phyloP scores from a whole-genome alignment of 768 basidiomycete genomes.

The Hortiboletus flavorubellus region DNA sequence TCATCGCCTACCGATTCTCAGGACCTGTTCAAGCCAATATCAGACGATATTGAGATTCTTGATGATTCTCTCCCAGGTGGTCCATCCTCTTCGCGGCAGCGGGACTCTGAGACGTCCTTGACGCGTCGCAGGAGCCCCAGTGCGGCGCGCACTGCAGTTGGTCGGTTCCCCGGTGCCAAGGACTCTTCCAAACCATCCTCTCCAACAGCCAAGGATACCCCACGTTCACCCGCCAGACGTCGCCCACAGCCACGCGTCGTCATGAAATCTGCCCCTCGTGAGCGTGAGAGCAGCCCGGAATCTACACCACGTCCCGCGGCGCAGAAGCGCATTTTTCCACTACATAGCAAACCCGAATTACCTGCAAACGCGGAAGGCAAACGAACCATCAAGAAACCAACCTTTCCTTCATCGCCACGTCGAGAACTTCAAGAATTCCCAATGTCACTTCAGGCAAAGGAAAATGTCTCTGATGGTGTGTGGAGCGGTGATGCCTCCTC shows the following conservation, averaged over 20 bases:
- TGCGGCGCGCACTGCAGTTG: not conserved
- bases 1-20: constrained; percentile 25
- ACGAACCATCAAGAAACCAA: constrained; percentile 9
- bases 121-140: constrained; percentile 5
- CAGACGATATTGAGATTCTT: constrained; percentile 13
- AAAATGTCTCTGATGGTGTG: constrained; percentile 16
- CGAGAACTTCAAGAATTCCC: constrained; percentile 25
- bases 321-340: not conserved
- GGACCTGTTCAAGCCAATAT: constrained; percentile 20
- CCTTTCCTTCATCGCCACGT: not conserved
- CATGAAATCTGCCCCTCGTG: not conserved
- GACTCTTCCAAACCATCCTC: constrained; percentile 4
- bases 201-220: not conserved
- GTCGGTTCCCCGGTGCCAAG: not conserved
- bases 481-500: constrained; percentile 9
- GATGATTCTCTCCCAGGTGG: not conserved
- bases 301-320: constrained; percentile 15
- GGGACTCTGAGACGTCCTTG: not conserved
- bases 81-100: constrained; percentile 3
- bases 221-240: not conserved
- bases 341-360: constrained; percentile 6
- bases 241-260: constrained; percentile 17
- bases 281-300: constrained; percentile 12
- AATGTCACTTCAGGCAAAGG: constrained; percentile 22
- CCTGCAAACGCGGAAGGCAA: not conserved